Evolutionary conservation across 2,329 filamentous ascomycete genomes (phyloP).

Genomic region (Fusarium cicatricum): DNA sequence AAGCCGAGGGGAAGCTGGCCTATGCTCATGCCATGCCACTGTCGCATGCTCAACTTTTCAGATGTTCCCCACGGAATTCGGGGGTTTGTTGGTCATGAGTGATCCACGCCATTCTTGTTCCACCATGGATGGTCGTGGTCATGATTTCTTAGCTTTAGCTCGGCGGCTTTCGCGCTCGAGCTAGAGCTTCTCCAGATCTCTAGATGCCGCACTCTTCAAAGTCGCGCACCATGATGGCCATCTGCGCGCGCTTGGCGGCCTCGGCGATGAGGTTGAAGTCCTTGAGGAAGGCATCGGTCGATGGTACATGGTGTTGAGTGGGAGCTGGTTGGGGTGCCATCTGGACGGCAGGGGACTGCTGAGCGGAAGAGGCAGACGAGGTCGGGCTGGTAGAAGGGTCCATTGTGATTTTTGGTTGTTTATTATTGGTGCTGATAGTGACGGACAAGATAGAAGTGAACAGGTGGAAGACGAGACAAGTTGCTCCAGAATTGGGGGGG

Average conservation of each 20-base stretch:
- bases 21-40: constrained; percentile 30
- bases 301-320: constrained; percentile 47
- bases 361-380: constrained; percentile 41
- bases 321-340: constrained; percentile 38
- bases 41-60: constrained; percentile 9
- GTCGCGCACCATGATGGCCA: constrained; percentile 88
- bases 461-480: neutral
- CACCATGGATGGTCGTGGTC: too few relatives aligned
- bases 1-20: constrained; percentile 17
- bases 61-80: constrained; percentile 7
- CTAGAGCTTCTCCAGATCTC: neutral
- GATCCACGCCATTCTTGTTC: neutral
- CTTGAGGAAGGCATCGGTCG: constrained; percentile 71
- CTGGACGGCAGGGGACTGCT: constrained; percentile 45
- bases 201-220: constrained; percentile 75
- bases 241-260: constrained; percentile 90
- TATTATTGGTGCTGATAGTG: constrained; percentile 12
- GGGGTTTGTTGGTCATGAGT: neutral
- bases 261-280: constrained; percentile 90
- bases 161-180: neutral
- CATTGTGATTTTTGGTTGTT: constrained; percentile 32
- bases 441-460: neutral
- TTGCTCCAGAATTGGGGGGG: neutral
- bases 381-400: constrained; percentile 47
- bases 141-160: neutral